Evolutionary conservation across 2,329 filamentous ascomycete genomes (phyloP).

Genomic region (Moelleriella libera): DNA sequence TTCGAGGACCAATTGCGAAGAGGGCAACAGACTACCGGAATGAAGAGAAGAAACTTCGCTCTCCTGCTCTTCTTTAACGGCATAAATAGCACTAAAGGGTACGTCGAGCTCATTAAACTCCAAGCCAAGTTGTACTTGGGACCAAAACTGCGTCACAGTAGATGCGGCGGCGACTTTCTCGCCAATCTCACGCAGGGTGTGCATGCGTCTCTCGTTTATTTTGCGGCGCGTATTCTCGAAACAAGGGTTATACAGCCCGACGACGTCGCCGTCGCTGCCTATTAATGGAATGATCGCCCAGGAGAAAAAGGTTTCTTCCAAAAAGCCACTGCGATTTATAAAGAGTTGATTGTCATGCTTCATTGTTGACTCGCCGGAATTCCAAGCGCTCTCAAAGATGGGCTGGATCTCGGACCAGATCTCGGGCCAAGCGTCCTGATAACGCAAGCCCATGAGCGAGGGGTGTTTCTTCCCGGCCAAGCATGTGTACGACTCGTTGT

Average conservation of each 20-base stretch:
- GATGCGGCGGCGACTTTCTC: conserved; percentile 61
- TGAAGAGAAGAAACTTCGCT: conserved; percentile 60
- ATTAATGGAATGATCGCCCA: conserved; percentile 72
- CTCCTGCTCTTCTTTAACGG: conserved; percentile 55
- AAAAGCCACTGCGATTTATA: conserved; percentile 50
- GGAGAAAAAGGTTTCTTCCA: conserved; percentile 72
- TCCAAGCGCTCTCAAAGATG: conserved; percentile 51
- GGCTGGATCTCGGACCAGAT: conserved; percentile 60
- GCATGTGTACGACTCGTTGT: conserved; percentile 59
- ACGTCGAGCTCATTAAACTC: conserved; percentile 63
- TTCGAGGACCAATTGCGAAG: conserved; percentile 55
- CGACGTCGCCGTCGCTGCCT: conserved; percentile 57
- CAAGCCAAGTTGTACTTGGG: conserved; percentile 51
- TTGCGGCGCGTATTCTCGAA: conserved; percentile 72
- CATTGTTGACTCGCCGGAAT: conserved; percentile 66
- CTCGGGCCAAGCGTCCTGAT: conserved; percentile 55
- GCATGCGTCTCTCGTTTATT: conserved; percentile 67
- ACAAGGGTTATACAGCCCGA: conserved; percentile 65
- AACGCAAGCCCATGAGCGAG: conserved; percentile 56
- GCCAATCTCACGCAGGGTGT: conserved; percentile 63
- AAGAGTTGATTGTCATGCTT: conserved; percentile 72
- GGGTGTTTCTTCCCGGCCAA: conserved; percentile 70
- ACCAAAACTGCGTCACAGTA: conserved; percentile 62
- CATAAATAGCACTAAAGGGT: conserved; percentile 66
- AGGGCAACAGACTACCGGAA: conserved; percentile 47